Evolutionary conservation across 2,329 filamentous ascomycete species (phyloP).

Genomic region (Fusarium sp.): DNA sequence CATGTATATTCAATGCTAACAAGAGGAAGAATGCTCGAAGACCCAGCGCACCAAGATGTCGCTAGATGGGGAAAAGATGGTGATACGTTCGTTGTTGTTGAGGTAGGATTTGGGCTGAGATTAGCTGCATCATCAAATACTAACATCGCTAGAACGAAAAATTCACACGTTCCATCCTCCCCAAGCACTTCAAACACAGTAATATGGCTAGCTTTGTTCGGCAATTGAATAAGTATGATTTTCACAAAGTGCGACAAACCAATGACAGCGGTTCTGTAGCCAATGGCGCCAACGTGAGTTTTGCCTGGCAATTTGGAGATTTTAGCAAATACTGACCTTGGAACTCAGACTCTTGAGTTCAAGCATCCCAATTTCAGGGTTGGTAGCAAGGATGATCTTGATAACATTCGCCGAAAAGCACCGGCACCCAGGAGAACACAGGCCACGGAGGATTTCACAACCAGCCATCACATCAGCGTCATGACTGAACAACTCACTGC

Average conservation of each 20-base stretch:
- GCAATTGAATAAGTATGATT: constrained; percentile 97
- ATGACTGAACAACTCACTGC: constrained; percentile 90
- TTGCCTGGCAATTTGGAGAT: background rate
- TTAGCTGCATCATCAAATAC: constrained; percentile 25
- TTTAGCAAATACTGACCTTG: constrained; percentile 22
- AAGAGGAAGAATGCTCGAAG: constrained; percentile 81
- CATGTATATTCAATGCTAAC: constrained; percentile 27
- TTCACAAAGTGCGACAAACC: constrained; percentile 87
- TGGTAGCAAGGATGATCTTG: constrained; percentile 95
- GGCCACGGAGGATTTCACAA: constrained; percentile 77
- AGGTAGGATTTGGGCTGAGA: constrained; percentile 69
- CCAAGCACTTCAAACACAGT: constrained; percentile 99
- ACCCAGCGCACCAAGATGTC: constrained; percentile 90
- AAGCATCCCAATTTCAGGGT: constrained; percentile 96
- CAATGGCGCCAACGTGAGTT: constrained; percentile 56
- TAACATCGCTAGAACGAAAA: constrained; percentile 83
- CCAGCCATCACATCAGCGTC: constrained; percentile 88
- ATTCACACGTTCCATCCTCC: constrained; percentile 96
- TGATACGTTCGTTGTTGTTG: constrained; percentile 95
- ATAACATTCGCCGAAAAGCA: constrained; percentile 96
- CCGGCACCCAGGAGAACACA: constrained; percentile 86
- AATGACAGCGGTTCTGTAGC: constrained; percentile 55
- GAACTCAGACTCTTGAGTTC: constrained; percentile 76
- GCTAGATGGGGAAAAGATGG: constrained; percentile 96
- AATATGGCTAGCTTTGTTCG: constrained; percentile 98